Evolutionary conservation across 495 filamentous ascomycete genomes (phyloP), one percentile per base, ranked within the genome.

Genomic region (Aspergillus cristatus): DNA sequence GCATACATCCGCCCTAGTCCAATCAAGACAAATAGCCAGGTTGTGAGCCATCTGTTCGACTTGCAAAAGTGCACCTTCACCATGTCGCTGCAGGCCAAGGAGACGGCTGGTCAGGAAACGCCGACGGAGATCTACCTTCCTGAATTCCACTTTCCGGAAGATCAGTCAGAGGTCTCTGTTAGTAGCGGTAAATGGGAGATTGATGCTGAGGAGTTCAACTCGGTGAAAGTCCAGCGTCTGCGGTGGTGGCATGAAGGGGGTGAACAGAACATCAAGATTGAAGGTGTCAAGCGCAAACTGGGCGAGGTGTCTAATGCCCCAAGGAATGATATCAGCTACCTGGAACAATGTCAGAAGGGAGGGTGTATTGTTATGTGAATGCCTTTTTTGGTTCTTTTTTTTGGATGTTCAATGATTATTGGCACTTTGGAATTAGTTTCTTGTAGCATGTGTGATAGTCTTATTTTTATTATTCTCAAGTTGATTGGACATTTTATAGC

Each of bases 231-330:
- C 14, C 91, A 93, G 57, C 69, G 74, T 32, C 63, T 98, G 17
- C 72, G 71, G 45, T 98, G 91, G 91, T 94, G 85, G 86, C 87
- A 97, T 60, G 78, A 73, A 3, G 78, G 78, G 32, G 93, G 90
- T 0, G 72, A 86, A 41, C 90, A 97, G 60, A 73, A 67, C 16
- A 70, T 97, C 45, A 85, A 72, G 44, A 69, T 96, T 14, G 79
- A 75, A 37, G 91, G 91, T 0, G 63, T 88, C 11, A 76, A 81
- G 54, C 70, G 72, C 38, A 77, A 75, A 50, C 63, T 68, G 13
- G 68, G 68, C 13, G 70, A 67, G 13, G 22, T 47, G 35, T 32
- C 38, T 1, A 46, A 45, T 16, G 40, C 45, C 6, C 52, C 53
- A 7, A 59, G 51, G 7, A 76, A 83, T 29, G 81, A 81, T 33